Evolutionary conservation across 208 protist species (phyloP).

Genomic region (Crithidia brevicula): DNA sequence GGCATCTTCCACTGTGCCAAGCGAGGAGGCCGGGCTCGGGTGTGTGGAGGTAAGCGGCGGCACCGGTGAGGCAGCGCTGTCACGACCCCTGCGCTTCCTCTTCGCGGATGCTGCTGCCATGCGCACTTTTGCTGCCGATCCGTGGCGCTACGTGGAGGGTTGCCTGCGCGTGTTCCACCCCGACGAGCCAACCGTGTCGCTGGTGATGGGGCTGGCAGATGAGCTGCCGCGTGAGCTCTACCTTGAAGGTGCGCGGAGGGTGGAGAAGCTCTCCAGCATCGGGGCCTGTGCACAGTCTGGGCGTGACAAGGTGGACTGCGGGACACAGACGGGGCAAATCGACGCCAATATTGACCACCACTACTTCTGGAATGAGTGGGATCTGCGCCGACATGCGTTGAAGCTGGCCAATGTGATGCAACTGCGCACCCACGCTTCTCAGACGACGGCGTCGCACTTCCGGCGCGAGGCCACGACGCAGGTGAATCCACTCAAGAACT

Average conservation of each 20-base stretch:
- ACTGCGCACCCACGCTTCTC: conserved; percentile 87
- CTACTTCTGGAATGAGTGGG: conserved; percentile 95
- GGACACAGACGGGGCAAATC: conserved; percentile 89
- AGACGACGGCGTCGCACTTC: conserved; percentile 88
- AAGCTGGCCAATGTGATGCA: conserved; percentile 89
- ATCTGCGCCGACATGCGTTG: conserved; percentile 90
- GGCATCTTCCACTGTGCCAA: background rate
- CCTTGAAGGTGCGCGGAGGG: conserved; percentile 64
- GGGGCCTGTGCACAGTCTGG: background rate
- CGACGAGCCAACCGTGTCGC: conserved; percentile 41
- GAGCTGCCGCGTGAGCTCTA: conserved; percentile 82
- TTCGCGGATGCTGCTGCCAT: conserved; percentile 51
- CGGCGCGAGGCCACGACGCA: conserved; percentile 84
- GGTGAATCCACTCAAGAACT: conserved; percentile 64
- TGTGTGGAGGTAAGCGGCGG: conserved; percentile 62
- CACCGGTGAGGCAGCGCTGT: conserved; percentile 21
- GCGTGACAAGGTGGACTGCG: conserved; percentile 29
- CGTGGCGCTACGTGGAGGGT: conserved; percentile 50
- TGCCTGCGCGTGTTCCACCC: conserved; percentile 42
- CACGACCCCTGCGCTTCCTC: conserved; percentile 45
- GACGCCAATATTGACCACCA: conserved; percentile 88
- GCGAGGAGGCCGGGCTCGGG: conserved; percentile 21
- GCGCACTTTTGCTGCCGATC: conserved; percentile 51
- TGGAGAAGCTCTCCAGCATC: conserved; percentile 22
- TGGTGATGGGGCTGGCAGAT: conserved; percentile 63